phyloP scores from a whole-genome alignment of 352 stramenopile species.

The Globisporangium radiosum region DNA sequence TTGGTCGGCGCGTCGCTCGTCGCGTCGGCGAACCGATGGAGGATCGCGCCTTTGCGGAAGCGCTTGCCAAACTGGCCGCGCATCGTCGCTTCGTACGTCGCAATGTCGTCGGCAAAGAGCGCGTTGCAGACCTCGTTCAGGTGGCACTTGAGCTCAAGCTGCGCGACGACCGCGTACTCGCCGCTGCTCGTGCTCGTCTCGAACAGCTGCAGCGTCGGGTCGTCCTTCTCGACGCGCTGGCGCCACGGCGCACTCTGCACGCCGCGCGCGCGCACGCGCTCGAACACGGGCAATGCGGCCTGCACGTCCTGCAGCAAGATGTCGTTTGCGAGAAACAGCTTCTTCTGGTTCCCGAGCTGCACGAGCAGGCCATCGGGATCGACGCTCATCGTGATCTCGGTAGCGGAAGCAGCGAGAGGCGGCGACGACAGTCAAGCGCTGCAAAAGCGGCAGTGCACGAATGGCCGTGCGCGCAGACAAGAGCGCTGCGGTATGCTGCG shows the following conservation, averaged over 20 bases:
- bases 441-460: too few relatives aligned
- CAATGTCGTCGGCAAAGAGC: constrained; percentile 30
- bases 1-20: constrained; percentile 20
- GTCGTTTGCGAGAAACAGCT: constrained; percentile 27
- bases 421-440: too few relatives aligned
- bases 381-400: constrained; percentile 2
- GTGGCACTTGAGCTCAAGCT: constrained; percentile 47
- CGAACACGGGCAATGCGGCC: constrained; percentile 10
- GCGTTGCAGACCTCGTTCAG: constrained; percentile 63
- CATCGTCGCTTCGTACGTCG: constrained; percentile 42
- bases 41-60: constrained; percentile 37
- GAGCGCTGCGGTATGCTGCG: too few relatives aligned
- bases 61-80: constrained; percentile 35
- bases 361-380: constrained; percentile 22
- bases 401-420: neutral
- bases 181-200: constrained; percentile 6
- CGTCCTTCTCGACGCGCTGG: constrained; percentile 17
- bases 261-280: constrained; percentile 13
- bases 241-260: constrained; percentile 14
- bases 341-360: constrained; percentile 30
- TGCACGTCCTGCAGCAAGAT: constrained; percentile 23
- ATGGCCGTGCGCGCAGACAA: too few relatives aligned
- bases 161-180: constrained; percentile 32
- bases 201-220: constrained; percentile 17
- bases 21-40: constrained; percentile 27